Evolutionary conservation across 2,329 filamentous ascomycete genomes (phyloP).

Genomic region (Arthrobotrys pseudoclavata): DNA sequence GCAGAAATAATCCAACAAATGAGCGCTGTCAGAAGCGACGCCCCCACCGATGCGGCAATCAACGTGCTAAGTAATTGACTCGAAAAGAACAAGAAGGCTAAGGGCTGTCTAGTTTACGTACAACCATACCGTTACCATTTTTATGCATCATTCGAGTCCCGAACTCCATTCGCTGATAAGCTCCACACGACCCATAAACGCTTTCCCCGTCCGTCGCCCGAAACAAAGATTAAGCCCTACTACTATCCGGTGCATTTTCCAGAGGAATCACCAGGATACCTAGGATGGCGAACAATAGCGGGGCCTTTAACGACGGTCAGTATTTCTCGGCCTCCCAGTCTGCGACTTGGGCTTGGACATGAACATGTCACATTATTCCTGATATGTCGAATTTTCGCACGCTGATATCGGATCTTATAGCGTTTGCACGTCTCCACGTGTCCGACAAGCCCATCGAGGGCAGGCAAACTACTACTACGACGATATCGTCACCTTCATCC

Average conservation of each 20-base stretch:
- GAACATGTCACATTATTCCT: conserved; percentile 1
- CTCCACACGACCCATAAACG: conserved; percentile 44
- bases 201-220: conserved; percentile 31
- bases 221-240: neutral
- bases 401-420: conserved; percentile 33
- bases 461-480: conserved; percentile 20
- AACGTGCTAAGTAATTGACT: conserved; percentile 16
- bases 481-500: conserved; percentile 37
- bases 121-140: conserved; percentile 23
- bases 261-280: conserved; percentile 24
- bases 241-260: conserved; percentile 17
- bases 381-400: conserved; percentile 25
- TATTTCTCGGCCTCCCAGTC: conserved; percentile 16
- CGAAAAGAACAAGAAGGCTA: conserved; percentile 23
- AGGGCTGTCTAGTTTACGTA: conserved; percentile 41
- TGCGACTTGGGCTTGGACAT: neutral
- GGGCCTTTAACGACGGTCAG: conserved; percentile 57
- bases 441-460: conserved; percentile 47
- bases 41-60: conserved; percentile 41
- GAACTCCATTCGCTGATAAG: conserved; percentile 48
- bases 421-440: conserved; percentile 57
- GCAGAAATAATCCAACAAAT: conserved; percentile 49
- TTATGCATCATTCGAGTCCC: conserved; percentile 28
- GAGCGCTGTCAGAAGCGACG: conserved; percentile 40
- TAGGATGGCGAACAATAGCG: conserved; percentile 57